A percentile compares a stretch with the other conserved stretches of the same genome.
phyloP scores from a whole-genome alignment of 208 protist species.

The Acanthamoeba lenticulata region DNA sequence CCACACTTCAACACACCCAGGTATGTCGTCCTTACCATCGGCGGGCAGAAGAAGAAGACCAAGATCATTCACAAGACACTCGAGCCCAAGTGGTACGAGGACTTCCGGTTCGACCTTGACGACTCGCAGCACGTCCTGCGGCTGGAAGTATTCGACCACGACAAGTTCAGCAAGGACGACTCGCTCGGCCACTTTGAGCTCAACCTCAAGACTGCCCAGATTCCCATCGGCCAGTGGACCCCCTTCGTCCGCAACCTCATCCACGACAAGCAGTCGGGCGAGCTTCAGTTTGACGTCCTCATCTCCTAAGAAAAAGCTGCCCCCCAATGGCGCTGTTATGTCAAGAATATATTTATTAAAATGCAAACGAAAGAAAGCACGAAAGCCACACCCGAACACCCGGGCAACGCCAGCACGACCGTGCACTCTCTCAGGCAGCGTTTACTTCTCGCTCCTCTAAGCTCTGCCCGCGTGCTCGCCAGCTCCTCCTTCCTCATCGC shows the following conservation, averaged over 20 bases:
- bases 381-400: too few species aligned
- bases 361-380: too few species aligned
- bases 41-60: constrained; percentile 60
- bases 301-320: background rate
- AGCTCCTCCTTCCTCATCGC: too few species aligned
- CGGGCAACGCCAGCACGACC: too few species aligned
- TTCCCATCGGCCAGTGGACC: constrained; percentile 41
- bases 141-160: constrained; percentile 64
- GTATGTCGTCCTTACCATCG: background rate
- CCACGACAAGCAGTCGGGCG: constrained; percentile 1
- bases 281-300: constrained; percentile 14
- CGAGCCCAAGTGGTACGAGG: constrained; percentile 57
- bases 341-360: too few species aligned
- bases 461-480: too few species aligned
- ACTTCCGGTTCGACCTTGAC: constrained; percentile 43
- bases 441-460: too few species aligned
- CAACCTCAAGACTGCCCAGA: constrained; percentile 29
- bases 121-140: constrained; percentile 3
- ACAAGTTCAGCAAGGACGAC: constrained; percentile 67
- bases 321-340: background rate
- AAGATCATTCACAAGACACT: constrained; percentile 53
- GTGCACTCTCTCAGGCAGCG: too few species aligned
- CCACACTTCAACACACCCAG: too few species aligned
- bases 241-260: constrained; percentile 32
- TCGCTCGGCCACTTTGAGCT: constrained; percentile 55